Conservation (phyloP, 179 eudicot species). For the Silene vulgaris region DNA sequence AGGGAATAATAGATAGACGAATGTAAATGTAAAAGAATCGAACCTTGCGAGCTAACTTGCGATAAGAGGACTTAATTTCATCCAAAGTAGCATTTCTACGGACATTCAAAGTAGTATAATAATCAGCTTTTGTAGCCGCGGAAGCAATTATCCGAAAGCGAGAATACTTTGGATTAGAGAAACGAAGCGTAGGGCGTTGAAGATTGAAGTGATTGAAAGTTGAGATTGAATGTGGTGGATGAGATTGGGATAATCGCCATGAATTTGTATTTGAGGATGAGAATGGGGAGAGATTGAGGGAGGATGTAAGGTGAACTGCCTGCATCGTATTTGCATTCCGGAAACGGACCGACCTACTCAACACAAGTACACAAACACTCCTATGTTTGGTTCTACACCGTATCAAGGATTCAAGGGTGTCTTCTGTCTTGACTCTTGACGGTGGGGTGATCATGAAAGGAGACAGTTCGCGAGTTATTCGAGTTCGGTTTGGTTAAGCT, state of each 20-base stretch:
- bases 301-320: neutral
- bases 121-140: constrained; percentile 40
- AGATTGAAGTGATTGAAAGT: neutral
- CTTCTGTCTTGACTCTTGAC: no score
- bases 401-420: no score
- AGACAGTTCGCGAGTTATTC: no score
- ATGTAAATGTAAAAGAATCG: neutral
- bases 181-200: constrained; percentile 13
- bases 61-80: constrained; percentile 68
- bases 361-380: neutral
- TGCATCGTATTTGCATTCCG: constrained; percentile 18
- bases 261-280: neutral
- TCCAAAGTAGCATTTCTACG: constrained; percentile 52
- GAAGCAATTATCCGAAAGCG: constrained; percentile 18
- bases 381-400: no score
- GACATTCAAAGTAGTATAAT: constrained; percentile 54
- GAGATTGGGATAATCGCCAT: neutral
- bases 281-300: constrained; percentile 4
- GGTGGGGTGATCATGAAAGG: no score
- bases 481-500: no score
- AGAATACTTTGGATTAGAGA: constrained; percentile 19
- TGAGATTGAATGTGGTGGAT: constrained; percentile 5
- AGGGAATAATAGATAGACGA: neutral
- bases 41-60: constrained; percentile 87
- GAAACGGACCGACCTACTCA: neutral